These are phyloP conservation scores for Meyerozyma elateridarum DNA, from an alignment of 1,139 yeast genomes.

Conservation along the genomic window DNA sequence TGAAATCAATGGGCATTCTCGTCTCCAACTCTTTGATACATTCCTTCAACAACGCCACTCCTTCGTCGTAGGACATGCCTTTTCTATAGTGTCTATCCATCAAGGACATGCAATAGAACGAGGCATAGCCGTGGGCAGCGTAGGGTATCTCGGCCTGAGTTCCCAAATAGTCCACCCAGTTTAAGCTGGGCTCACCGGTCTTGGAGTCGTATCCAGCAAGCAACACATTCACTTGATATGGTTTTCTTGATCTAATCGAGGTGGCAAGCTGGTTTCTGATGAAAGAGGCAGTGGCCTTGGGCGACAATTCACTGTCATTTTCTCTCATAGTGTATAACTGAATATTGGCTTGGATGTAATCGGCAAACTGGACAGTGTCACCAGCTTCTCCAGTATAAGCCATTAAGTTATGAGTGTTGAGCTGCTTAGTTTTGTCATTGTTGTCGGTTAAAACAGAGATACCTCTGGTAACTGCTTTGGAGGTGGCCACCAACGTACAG, in stretches of 20 bases:
- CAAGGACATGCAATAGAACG: slow-evolving; percentile 84
- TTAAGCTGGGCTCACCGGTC: slow-evolving; percentile 59
- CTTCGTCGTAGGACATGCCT: slow-evolving; percentile 75
- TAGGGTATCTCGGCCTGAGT: slow-evolving; percentile 88
- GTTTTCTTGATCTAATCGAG: slow-evolving; percentile 82
- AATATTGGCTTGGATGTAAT: slow-evolving; percentile 86
- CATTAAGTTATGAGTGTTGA: slow-evolving; percentile 74
- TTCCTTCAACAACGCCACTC: slow-evolving; percentile 63
- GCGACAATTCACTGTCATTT: slow-evolving; percentile 68
- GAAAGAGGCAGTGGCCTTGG: slow-evolving; percentile 82
- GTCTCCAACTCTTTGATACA: slow-evolving; percentile 76
- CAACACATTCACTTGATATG: slow-evolving; percentile 87
- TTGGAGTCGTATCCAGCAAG: slow-evolving; percentile 80
- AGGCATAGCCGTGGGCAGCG: slow-evolving; percentile 97
- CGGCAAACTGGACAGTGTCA: slow-evolving; percentile 96
- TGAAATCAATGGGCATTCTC: slow-evolving; percentile 95
- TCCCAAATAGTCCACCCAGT: slow-evolving; percentile 93
- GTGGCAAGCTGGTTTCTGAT: slow-evolving; percentile 86
- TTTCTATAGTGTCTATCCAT: slow-evolving; percentile 86
- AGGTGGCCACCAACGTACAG: slow-evolving; percentile 81
- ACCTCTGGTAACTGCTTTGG: slow-evolving; percentile 92
- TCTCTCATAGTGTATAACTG: slow-evolving; percentile 87
- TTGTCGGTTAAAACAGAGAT: slow-evolving; percentile 79
- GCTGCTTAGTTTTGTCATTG: slow-evolving; percentile 81
- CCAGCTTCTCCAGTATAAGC: slow-evolving; percentile 97